A percentile compares a stretch with the other conserved stretches of the same genome.
Evolutionary conservation across 371 early-diverging fungal genomes (phyloP).

Genomic region (Lichtheimia ramosa): DNA sequence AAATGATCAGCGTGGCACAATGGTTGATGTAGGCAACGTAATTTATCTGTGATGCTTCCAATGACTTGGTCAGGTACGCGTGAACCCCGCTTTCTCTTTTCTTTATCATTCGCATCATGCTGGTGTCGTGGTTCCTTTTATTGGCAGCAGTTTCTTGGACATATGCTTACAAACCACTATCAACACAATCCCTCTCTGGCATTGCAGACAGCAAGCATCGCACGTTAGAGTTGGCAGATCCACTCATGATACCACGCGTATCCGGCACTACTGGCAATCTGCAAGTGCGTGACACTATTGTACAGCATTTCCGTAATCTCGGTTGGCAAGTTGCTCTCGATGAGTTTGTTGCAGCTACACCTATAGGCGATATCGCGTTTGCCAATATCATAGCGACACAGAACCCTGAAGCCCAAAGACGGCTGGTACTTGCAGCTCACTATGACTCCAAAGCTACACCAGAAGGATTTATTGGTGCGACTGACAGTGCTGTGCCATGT

Average conservation of each 20-base stretch:
- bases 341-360: conserved; percentile 74
- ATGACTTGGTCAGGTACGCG: too few species aligned
- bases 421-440: conserved; percentile 90
- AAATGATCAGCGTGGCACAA: too few species aligned
- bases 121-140: neutral
- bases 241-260: conserved; percentile 72
- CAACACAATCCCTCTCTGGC: conserved; percentile 11
- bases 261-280: conserved; percentile 74
- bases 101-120: neutral
- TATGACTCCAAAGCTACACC: conserved; percentile 85
- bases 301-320: conserved; percentile 56
- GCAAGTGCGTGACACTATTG: conserved; percentile 71
- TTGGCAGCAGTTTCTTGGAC: neutral
- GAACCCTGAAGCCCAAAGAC: conserved; percentile 64
- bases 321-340: conserved; percentile 83
- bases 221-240: conserved; percentile 43
- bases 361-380: conserved; percentile 73
- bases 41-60: too few species aligned
- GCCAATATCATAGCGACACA: conserved; percentile 89
- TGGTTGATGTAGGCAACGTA: too few species aligned
- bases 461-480: conserved; percentile 78
- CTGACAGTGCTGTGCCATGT: conserved; percentile 84
- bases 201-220: conserved; percentile 3
- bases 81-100: too few species aligned
- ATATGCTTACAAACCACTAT: conserved; percentile 5